Base-by-base conservation (phyloP, 805 yeast species). In the Torulaspora gathmanii region DNA sequence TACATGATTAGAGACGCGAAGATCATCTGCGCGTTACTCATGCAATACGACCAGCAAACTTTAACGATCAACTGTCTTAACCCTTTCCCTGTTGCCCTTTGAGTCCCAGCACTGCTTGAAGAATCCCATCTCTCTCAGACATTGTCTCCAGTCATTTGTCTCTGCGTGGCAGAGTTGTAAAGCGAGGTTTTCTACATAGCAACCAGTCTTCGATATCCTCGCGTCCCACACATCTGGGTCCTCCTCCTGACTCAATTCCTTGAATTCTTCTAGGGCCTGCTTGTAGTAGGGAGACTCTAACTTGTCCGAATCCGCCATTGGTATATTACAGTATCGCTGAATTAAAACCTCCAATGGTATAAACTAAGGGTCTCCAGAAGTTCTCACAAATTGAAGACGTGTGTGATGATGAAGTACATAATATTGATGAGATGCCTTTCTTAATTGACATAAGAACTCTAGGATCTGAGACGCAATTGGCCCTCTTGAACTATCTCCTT, bases 111-210 rank as follows among this genome's bases (percentile, higher is more conserved):
- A 83, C 44, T 74, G 69, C 43, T 74, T 72, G 57, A 83, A 82
- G 12, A 74, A 77, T 27, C 68, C 67, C 84, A 82, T 83, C 60
- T 86, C 93, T 15, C 68, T 66, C 2, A 78, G 61, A 52, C 95
- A 85, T 55, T 79, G 66, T 43, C 95, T 67, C 95, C 95, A 86
- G 59, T 86, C 95, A 23, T 79, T 79, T 1, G 82, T 82, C 47
- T 85, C 95, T 3, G 88, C 89, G 58, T 83, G 89, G 54, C 95
- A 86, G 27, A 86, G 64, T 42, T 82, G 86, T 26, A 86, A 67
- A 12, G 78, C 78, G 58, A 81, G 64, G 55, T 86, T 86, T 57
- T 86, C 90, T 25, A 75, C 83, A 69, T 54, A 58, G 44, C 95
- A 86, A 1, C 95, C 95, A 0, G 95, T 86, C 27, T 80, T 72